Percentiles rank a stretch among this genome's conserved stretches.
phyloP scores from a whole-genome alignment of 2,329 filamentous ascomycete genomes.

The Penicillium griseofulvum region DNA sequence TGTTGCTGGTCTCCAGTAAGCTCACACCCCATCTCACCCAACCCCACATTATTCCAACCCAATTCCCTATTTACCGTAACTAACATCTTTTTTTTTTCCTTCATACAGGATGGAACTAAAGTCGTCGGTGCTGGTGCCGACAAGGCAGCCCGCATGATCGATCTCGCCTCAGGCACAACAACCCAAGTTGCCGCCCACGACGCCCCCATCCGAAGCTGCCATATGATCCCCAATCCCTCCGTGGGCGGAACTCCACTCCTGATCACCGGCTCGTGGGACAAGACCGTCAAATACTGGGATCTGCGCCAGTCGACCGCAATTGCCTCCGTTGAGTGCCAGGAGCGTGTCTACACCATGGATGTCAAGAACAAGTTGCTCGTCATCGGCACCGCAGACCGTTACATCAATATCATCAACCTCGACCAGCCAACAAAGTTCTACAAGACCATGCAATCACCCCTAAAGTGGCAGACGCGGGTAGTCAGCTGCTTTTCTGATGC shows the following conservation, averaged over 20 bases:
- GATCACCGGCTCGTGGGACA: constrained; percentile 73
- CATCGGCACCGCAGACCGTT: constrained; percentile 87
- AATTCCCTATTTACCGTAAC: neutral
- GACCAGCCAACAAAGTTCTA: constrained; percentile 86
- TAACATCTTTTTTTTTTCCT: constrained; percentile 13
- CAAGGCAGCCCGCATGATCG: constrained; percentile 85
- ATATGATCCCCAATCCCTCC: constrained; percentile 68
- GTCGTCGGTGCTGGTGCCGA: constrained; percentile 85
- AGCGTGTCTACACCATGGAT: constrained; percentile 79
- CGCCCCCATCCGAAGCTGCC: constrained; percentile 72
- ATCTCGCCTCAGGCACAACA: constrained; percentile 62
- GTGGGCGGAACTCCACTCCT: constrained; percentile 65
- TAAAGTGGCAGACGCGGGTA: constrained; percentile 97
- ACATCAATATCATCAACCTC: constrained; percentile 93
- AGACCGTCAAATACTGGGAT: constrained; percentile 59
- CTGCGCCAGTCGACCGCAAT: constrained; percentile 49
- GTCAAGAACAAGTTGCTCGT: constrained; percentile 85
- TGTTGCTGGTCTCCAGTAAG: constrained; percentile 85
- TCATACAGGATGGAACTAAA: constrained; percentile 76
- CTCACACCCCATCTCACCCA: neutral
- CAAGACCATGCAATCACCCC: constrained; percentile 91
- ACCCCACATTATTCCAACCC: neutral
- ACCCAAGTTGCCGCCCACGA: constrained; percentile 80
- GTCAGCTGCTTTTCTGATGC: constrained; percentile 94
- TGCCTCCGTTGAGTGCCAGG: constrained; percentile 48